phyloP scores from a whole-genome alignment of 257 asterid genomes.

The Salvia hispanica region DNA sequence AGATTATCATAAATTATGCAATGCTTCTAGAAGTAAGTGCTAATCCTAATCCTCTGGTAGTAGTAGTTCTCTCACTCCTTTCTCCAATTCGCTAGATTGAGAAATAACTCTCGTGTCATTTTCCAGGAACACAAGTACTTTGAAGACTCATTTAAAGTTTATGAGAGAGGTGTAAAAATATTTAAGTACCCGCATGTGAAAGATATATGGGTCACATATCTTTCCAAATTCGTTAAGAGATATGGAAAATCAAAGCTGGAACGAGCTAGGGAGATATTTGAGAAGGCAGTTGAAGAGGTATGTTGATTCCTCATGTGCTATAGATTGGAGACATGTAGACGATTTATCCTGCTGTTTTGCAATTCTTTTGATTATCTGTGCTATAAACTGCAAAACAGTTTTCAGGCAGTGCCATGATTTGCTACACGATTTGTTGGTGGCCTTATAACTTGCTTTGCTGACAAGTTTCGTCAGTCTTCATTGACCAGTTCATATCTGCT shows the following conservation, averaged over 20 bases:
- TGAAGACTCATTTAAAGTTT: constrained; percentile 64
- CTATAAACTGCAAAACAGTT: background rate
- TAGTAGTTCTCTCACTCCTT: constrained; percentile 8
- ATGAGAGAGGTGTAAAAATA: too few species aligned
- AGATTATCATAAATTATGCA: constrained; percentile 88
- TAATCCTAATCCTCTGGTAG: background rate
- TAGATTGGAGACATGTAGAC: constrained; percentile 9
- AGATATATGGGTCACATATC: constrained; percentile 94
- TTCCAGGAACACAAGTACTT: constrained; percentile 82
- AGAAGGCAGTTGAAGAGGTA: constrained; percentile 94
- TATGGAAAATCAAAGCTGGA: constrained; percentile 90
- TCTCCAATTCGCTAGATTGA: constrained; percentile 19
- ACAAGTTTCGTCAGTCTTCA: too few species aligned
- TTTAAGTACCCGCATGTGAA: constrained; percentile 85
- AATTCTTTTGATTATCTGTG: background rate
- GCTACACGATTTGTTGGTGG: too few species aligned
- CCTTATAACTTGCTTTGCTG: too few species aligned
- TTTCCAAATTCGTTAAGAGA: constrained; percentile 87
- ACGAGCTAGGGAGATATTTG: constrained; percentile 92
- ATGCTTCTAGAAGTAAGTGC: constrained; percentile 82
- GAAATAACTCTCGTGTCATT: constrained; percentile 24
- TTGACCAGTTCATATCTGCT: too few species aligned
- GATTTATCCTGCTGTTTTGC: constrained; percentile 5
- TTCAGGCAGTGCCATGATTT: background rate
- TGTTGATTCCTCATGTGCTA: constrained; percentile 20